Conservation (phyloP, 2,329 filamentous ascomycete genomes). For the Diplodia mutila region DNA sequence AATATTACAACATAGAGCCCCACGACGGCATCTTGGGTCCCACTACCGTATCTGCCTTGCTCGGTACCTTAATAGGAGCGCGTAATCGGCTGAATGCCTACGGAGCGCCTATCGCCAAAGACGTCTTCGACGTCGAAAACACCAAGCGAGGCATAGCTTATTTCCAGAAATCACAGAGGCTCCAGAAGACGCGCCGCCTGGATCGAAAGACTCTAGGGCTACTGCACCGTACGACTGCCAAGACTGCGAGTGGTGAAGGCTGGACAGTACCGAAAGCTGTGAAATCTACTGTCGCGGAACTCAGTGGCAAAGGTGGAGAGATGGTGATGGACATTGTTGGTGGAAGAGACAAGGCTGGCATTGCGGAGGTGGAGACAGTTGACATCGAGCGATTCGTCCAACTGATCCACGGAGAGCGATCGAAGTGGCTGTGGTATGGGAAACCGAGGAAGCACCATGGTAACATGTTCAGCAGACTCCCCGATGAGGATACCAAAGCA, state of each 20-base stretch:
- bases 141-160: constrained; percentile 83
- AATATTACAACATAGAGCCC: constrained; percentile 90
- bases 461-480: constrained; percentile 46
- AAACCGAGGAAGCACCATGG: constrained; percentile 70
- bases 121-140: constrained; percentile 82
- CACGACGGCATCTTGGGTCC: constrained; percentile 91
- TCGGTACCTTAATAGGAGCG: constrained; percentile 87
- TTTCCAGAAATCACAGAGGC: constrained; percentile 87
- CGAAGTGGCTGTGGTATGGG: constrained; percentile 94
- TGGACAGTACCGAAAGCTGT: constrained; percentile 94
- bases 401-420: constrained; percentile 76
- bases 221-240: constrained; percentile 82
- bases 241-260: constrained; percentile 83
- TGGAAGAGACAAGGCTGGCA: constrained; percentile 79
- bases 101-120: constrained; percentile 83
- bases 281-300: constrained; percentile 91
- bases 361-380: constrained; percentile 88
- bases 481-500: constrained; percentile 36
- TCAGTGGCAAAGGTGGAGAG: constrained; percentile 91
- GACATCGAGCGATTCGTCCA: constrained; percentile 84
- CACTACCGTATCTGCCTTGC: constrained; percentile 82
- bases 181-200: constrained; percentile 75
- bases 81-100: constrained; percentile 85
- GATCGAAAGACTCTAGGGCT: constrained; percentile 82
- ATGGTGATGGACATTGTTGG: constrained; percentile 95